Base-by-base conservation (phyloP, 495 filamentous ascomycete species). In the Aspergillus heteromorphus region DNA sequence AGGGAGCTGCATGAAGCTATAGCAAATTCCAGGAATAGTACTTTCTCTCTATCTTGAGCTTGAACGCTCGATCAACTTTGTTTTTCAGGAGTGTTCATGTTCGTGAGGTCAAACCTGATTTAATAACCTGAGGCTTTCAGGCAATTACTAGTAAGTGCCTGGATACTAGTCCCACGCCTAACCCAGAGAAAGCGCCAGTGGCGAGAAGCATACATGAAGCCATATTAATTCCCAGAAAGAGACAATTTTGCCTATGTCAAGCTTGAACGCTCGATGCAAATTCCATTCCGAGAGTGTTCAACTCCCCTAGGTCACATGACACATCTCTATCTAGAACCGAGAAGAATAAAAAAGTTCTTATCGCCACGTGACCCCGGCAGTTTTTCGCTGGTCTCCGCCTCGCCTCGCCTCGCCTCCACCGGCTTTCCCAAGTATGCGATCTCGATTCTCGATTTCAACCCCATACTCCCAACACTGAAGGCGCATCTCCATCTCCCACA, bases 281-380 rank as follows among this genome's bases (percentile, higher is more conserved):
- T n/a, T n/a, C n/a, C n/a, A n/a, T 34, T 34, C 31, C 11, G 31
- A 10, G 31, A 14, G 31, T 11, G 31, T 34, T 34, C 31, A 10
- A 6, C 9, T 27, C n/a, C 27, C 25, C 9, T 11, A 45, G 11
- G n/a, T 25, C 19, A 16, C 14, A 29, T 47, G 43, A 47, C 7
- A 27, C 23, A 7, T 7, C 4, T 16, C 5, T 27, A 25, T 45
- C 19, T 8, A 8, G 21, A 30, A 40, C 57, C 55, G 55, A 54
- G 52, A 41, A 8, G 21, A 30, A 40, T 57, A 57, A 57, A 54
- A 54, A 41, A 40, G 38, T 60, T 62, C 59, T 62, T 69, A 69
- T 69, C 66, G 30, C 19, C 66, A 69, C 66, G 66, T 69, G 66
- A 63, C 19, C 29, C 20, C 17, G 29, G 42, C 45, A 41, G 43